phyloP scores from a whole-genome alignment of 1,139 yeast species.

The Ogataea hybrid region DNA sequence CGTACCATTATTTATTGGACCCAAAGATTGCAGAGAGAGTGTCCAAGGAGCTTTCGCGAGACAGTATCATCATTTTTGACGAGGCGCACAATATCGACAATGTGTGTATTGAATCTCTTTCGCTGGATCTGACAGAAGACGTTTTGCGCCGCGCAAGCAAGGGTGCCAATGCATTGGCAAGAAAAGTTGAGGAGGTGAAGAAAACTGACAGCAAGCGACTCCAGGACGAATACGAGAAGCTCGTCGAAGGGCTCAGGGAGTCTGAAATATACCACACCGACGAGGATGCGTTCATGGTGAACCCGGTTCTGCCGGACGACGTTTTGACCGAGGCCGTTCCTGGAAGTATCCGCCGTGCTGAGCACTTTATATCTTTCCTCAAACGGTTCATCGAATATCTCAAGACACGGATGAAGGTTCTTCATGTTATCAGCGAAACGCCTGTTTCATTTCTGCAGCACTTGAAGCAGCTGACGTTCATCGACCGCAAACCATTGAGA shows the following conservation, averaged over 20 bases:
- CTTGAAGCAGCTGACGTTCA: constrained; percentile 87
- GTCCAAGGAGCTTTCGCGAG: constrained; percentile 87
- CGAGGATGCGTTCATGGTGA: constrained; percentile 82
- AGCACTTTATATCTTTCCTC: constrained; percentile 90
- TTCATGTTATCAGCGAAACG: constrained; percentile 95
- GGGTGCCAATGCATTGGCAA: constrained; percentile 78
- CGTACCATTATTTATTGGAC: constrained; percentile 92
- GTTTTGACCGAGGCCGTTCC: constrained; percentile 91
- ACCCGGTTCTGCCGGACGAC: constrained; percentile 85
- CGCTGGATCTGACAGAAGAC: constrained; percentile 86
- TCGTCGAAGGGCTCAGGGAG: constrained; percentile 85
- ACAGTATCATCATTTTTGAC: constrained; percentile 91
- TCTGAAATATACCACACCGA: constrained; percentile 64
- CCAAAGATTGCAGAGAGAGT: constrained; percentile 97
- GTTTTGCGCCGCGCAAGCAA: constrained; percentile 70
- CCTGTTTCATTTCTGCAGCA: constrained; percentile 92
- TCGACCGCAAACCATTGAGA: constrained; percentile 85
- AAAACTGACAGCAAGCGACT: constrained; percentile 77
- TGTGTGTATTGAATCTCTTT: constrained; percentile 94
- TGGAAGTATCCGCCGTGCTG: constrained; percentile 95
- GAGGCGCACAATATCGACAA: constrained; percentile 99
- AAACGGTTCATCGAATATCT: constrained; percentile 91
- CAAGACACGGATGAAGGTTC: constrained; percentile 95
- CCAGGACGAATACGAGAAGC: constrained; percentile 85
- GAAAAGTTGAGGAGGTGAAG: constrained; percentile 79